Evolutionary conservation across 257 asterid genomes (phyloP).

Genomic region (Solanum corneliomulleri): DNA sequence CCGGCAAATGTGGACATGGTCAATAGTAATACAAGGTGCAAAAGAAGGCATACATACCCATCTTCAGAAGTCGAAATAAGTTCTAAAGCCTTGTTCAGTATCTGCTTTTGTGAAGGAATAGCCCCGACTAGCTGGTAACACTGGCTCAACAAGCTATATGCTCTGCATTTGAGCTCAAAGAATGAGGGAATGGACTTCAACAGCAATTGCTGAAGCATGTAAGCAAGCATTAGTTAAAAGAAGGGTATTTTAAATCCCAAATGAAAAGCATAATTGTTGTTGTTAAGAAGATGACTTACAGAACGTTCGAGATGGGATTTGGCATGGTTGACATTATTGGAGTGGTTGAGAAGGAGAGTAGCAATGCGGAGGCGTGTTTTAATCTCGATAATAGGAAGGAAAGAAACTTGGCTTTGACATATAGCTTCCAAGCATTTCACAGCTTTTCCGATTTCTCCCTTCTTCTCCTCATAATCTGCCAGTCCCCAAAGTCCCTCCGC

Average conservation of each 20-base stretch:
- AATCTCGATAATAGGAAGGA: constrained; percentile 77
- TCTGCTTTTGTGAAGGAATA: constrained; percentile 84
- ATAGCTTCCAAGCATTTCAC: constrained; percentile 91
- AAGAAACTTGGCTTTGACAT: constrained; percentile 75
- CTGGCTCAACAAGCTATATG: constrained; percentile 90
- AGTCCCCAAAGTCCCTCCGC: constrained; percentile 95
- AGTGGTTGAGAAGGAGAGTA: constrained; percentile 73
- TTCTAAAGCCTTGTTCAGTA: constrained; percentile 75
- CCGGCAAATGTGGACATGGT: not conserved
- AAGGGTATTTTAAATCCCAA: not conserved
- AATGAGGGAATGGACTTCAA: constrained; percentile 92
- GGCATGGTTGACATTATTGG: constrained; percentile 87
- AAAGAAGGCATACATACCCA: constrained; percentile 62
- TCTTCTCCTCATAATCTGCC: constrained; percentile 84
- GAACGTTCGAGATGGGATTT: constrained; percentile 88
- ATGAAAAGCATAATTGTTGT: not conserved
- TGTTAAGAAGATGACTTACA: constrained; percentile 19
- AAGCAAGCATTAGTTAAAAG: constrained; percentile 9
- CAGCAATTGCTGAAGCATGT: constrained; percentile 81
- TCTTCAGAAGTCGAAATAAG: constrained; percentile 77
- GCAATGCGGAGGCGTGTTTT: constrained; percentile 90
- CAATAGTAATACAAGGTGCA: not conserved
- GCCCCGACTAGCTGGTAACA: constrained; percentile 99
- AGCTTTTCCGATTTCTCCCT: constrained; percentile 62
- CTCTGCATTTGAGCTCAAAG: constrained; percentile 96